Evolutionary conservation across 2,329 filamentous ascomycete species (phyloP).

Genomic region (Pyricularia sp.): DNA sequence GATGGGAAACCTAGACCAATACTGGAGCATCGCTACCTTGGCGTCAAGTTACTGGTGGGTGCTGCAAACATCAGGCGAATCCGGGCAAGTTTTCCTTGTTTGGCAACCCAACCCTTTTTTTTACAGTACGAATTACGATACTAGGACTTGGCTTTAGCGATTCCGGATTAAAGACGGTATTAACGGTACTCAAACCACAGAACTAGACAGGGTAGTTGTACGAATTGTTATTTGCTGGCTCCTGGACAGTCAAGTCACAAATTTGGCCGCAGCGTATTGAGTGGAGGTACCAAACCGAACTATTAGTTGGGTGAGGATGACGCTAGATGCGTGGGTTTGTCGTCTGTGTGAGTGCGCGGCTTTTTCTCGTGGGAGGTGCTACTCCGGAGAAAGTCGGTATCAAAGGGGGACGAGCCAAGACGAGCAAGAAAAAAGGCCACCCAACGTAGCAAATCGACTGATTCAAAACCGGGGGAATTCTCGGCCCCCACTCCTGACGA

Average conservation of each 20-base stretch:
- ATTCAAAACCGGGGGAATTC: not conserved
- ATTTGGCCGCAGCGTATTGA: not conserved
- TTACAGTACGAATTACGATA: too few relatives aligned
- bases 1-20: not conserved
- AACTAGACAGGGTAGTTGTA: too few relatives aligned
- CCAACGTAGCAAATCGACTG: not conserved
- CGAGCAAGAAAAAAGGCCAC: not conserved
- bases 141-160: too few relatives aligned
- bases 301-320: not conserved
- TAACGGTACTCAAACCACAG: too few relatives aligned
- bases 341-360: not conserved
- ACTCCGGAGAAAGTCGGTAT: slow-evolving; percentile 2
- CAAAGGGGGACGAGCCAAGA: not conserved
- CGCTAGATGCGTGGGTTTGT: not conserved
- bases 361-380: too few relatives aligned
- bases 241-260: not conserved
- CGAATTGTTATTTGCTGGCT: not conserved
- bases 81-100: not conserved
- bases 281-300: not conserved
- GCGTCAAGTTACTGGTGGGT: not conserved
- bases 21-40: not conserved
- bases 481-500: not conserved
- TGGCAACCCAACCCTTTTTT: not conserved
- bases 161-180: too few relatives aligned
- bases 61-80: not conserved